Base-by-base conservation (phyloP, 768 basidiomycete species). In the Galerina marginata region DNA sequence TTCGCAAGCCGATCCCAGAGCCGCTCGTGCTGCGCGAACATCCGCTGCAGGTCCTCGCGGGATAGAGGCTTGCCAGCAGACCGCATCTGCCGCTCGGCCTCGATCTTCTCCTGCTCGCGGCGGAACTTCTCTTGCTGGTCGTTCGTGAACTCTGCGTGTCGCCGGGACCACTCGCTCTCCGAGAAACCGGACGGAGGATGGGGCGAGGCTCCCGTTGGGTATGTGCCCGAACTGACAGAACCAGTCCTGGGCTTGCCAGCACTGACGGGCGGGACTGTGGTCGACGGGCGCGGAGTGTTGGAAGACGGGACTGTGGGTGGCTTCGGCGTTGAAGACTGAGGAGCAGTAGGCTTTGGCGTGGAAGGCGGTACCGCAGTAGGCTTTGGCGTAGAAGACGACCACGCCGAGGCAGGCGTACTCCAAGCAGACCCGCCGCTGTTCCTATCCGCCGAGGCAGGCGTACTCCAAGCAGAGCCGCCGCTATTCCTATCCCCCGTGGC, bases 71-170 rank as follows among this genome's bases (percentile, higher is more conserved):
- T 82, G n/a, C 83, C 80, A 45, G 82, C 75, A 60, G 82, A 80
- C 62, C 78, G 79, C 46, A 85, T 78, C 54, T 82, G 68, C 39
- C 83, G 74, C 61, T 86, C 83, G 44, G 86, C 82, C 67, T 88
- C 87, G 56, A 81, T 44, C 45, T 80, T 77, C 70, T 89, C 88
- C 69, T 92, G 89, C 70, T 90, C 87, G 59, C 79, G 79, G 45
- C 83, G 83, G 74, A 91, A 92, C 56, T 78, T 78, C 76, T 91
- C 89, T 67, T 88, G 86, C 69, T 89, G 90, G 60, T 81, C 78
- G 47, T 84, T 80, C 29, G 83, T 82, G 33, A 86, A 83, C 66
- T 90, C 87, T 20, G 81, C 86, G 61, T 89, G 86, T 14, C 84
- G 84, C 33, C 87, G 84, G 16, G 81, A 76, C 82, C 88, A 86